A percentile compares a stretch with the other conserved stretches of the same genome.
Evolutionary conservation across 305 asterid genomes (phyloP).

Genomic region (Andrographis paniculata): DNA sequence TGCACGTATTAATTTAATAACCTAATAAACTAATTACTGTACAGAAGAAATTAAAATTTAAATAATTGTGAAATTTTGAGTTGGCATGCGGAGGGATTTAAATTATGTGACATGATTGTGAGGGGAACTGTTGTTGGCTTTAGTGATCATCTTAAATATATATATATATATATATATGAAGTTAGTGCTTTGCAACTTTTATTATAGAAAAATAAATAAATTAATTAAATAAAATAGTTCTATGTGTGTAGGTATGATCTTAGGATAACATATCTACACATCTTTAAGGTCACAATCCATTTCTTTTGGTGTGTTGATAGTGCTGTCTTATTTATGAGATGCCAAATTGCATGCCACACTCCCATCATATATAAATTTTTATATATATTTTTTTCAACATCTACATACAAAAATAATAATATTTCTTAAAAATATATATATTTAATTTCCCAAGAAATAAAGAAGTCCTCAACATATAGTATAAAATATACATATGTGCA

Average conservation of each 20-base stretch:
- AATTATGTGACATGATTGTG: slow-evolving; percentile 14
- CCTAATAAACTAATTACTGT: too few relatives aligned
- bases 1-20: too few relatives aligned
- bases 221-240: slow-evolving; percentile 1
- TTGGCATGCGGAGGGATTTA: slow-evolving; percentile 13
- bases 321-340: slow-evolving; percentile 35
- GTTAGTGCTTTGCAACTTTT: slow-evolving; percentile 37
- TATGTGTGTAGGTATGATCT: slow-evolving; percentile 17
- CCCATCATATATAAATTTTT: slow-evolving; percentile 26
- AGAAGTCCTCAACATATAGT: too few relatives aligned
- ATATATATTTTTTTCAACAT: slow-evolving; percentile 5
- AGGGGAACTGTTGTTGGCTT: slow-evolving; percentile 16
- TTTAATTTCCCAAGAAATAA: too few relatives aligned
- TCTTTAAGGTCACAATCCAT: slow-evolving; percentile 52
- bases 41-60: too few relatives aligned
- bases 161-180: slow-evolving; percentile 15
- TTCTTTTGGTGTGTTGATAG: slow-evolving; percentile 47
- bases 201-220: slow-evolving; percentile 29
- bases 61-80: neutral
- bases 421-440: too few relatives aligned
- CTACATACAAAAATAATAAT: slow-evolving; percentile 2
- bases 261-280: slow-evolving; percentile 48
- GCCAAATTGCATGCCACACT: slow-evolving; percentile 32
- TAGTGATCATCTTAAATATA: slow-evolving; percentile 11
- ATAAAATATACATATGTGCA: too few relatives aligned